These are phyloP conservation scores for Wickerhamiella domercqiae DNA, from an alignment of 805 yeast species.

Conservation along the genomic window DNA sequence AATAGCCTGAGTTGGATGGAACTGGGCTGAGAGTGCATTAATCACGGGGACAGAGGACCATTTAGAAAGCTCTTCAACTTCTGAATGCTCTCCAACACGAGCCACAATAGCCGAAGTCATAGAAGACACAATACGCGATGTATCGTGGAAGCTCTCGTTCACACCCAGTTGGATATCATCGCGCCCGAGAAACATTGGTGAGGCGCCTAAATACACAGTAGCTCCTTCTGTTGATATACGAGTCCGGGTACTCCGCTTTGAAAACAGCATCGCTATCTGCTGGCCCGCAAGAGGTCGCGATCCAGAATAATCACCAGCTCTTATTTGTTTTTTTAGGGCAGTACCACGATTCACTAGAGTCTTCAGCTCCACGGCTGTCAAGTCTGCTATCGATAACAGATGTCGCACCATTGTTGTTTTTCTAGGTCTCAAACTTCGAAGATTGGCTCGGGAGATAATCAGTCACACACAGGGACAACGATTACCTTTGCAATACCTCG, in stretches of 20 bases:
- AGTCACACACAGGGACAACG: neutral
- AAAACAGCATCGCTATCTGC: conserved; percentile 67
- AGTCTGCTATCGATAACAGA: conserved; percentile 65
- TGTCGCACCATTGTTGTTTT: conserved; percentile 31
- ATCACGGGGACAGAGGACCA: conserved; percentile 83
- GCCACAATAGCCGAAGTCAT: conserved; percentile 97
- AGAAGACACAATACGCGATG: conserved; percentile 76
- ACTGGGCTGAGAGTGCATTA: conserved; percentile 82
- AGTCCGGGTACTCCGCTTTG: conserved; percentile 90
- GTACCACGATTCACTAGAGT: conserved; percentile 61
- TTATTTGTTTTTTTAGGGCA: conserved; percentile 35
- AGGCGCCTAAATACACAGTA: conserved; percentile 80
- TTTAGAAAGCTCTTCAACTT: conserved; percentile 60
- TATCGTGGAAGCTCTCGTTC: conserved; percentile 80
- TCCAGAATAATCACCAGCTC: conserved; percentile 31
- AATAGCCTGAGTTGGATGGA: conserved; percentile 91
- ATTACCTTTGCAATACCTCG: neutral
- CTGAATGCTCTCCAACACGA: conserved; percentile 77
- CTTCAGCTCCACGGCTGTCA: conserved; percentile 55
- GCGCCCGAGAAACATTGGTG: conserved; percentile 90
- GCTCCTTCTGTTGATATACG: conserved; percentile 93
- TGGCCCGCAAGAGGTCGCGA: conserved; percentile 64
- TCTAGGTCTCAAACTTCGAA: neutral
- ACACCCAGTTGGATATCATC: conserved; percentile 96
- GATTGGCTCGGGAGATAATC: neutral